Evolutionary conservation across 163 green algal genomes (phyloP), one percentile per base, ranked within the genome.

Genomic region (Scenedesmus sp.): DNA sequence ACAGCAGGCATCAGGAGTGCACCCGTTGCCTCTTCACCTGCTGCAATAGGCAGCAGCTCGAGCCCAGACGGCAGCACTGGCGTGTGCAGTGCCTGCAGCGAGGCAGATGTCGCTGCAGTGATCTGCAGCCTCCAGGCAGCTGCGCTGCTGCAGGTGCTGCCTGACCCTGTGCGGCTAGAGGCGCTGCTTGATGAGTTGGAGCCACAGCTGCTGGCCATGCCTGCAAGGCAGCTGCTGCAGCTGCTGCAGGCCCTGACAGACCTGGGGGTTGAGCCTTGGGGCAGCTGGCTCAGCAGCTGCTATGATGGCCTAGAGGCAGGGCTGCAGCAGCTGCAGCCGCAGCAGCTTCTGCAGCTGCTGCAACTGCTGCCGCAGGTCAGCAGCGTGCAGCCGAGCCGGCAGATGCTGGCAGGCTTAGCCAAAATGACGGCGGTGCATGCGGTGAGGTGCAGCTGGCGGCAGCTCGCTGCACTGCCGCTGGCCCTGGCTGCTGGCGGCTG

Each of bases 341-440:
- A 52, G 57, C 70, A 86, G 76, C 59, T 91, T 76, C 76, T 87
- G 76, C 87, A 91, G 87, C 59, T 91, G 76, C 54, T 86, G 74
- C 55, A 52, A 12, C 57, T 91, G 55, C 87, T 91, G 26, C 76
- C 76, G 55, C 56, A 16, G 0, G 7, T 91, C 56, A 62, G 9
- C 20, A 26, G 9, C 23, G 7, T 86, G 59, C 56, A 79, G 87
- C 87, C 76, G 6, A 87, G 74, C 34, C 15, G 20, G 18, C 57
- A 64, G 59, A 52, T 91, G 76, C 76, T 91, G 60, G 54, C 81
- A 54, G 12, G 55, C n/a, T 13, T 91, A 5, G 87, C 87, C 3
- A 86, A 64, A 59, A 57, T 91, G 56, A 91, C 55, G 16, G 87
- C 87, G n/a, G 76, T 82, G 59, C 70, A 87, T 55, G 10, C 23